Conservation (phyloP, 2,329 filamentous ascomycete genomes). For the Aaosphaeria arxii region DNA sequence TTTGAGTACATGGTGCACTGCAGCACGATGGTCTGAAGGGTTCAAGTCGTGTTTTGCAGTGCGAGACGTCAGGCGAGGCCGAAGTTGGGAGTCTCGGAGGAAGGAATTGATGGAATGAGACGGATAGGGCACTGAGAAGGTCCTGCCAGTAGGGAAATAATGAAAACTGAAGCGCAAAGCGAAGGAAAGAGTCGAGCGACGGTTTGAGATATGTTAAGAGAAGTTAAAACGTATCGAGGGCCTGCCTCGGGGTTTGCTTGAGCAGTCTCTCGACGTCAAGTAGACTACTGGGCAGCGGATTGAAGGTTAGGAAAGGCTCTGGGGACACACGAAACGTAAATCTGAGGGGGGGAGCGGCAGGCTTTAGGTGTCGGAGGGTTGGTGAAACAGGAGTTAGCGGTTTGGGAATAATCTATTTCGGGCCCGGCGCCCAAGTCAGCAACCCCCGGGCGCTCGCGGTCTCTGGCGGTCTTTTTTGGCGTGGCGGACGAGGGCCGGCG, state of each 20-base stretch:
- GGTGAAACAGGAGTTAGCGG: slow-evolving; percentile 40
- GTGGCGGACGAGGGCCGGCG: slow-evolving; percentile 3
- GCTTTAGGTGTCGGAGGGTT: slow-evolving; percentile 39
- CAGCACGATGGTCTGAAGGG: slow-evolving; percentile 30
- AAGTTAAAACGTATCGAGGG: slow-evolving; percentile 33
- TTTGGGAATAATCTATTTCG: slow-evolving; percentile 37
- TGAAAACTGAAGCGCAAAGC: slow-evolving; percentile 35
- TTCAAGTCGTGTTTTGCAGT: slow-evolving; percentile 24
- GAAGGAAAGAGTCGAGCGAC: slow-evolving; percentile 31
- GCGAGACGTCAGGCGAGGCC: slow-evolving; percentile 25
- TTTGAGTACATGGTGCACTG: slow-evolving; percentile 48
- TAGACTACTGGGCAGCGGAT: slow-evolving; percentile 25
- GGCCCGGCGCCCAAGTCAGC: slow-evolving; percentile 20
- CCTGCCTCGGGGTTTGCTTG: slow-evolving; percentile 31
- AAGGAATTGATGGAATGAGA: slow-evolving; percentile 19
- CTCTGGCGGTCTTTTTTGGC: neutral
- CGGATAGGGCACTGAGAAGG: slow-evolving; percentile 29
- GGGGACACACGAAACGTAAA: slow-evolving; percentile 37
- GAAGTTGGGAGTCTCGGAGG: neutral
- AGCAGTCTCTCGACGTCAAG: slow-evolving; percentile 32
- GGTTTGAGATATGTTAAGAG: slow-evolving; percentile 36
- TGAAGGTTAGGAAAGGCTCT: slow-evolving; percentile 21
- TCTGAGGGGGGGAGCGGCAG: slow-evolving; percentile 36
- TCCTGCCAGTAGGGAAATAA: slow-evolving; percentile 37
- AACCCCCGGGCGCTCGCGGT: slow-evolving; percentile 4